phyloP scores from a whole-genome alignment of 805 yeast species.

The Candida coquimbonensis region DNA sequence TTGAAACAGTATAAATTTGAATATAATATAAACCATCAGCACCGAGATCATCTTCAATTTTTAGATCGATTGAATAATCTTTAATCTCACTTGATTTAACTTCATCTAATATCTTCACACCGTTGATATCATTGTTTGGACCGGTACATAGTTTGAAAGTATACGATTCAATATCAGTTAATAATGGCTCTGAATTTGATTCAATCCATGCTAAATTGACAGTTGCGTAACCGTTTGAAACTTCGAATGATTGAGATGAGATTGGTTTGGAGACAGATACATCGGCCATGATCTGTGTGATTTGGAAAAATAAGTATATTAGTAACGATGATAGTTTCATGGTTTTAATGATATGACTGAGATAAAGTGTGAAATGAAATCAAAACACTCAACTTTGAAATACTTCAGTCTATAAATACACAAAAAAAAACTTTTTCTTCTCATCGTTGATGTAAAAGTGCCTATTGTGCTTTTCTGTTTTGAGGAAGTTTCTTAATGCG shows the following conservation, averaged over 20 bases:
- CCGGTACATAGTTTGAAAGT: conserved; percentile 68
- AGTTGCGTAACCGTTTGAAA: conserved; percentile 19
- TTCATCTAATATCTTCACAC: conserved; percentile 27
- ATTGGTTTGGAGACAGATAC: conserved; percentile 24
- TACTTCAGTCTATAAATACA: no score
- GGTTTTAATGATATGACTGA: no score
- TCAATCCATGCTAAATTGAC: conserved; percentile 46
- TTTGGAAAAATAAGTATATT: background rate
- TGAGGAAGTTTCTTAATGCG: background rate
- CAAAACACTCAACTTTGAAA: no score
- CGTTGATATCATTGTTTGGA: conserved; percentile 40
- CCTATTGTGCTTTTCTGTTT: no score
- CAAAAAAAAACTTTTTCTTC: no score
- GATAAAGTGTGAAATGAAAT: no score
- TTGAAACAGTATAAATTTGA: conserved; percentile 49
- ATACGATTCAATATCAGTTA: conserved; percentile 36
- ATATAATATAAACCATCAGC: conserved; percentile 65
- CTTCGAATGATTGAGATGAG: conserved; percentile 14
- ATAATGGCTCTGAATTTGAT: conserved; percentile 40
- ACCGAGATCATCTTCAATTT: conserved; percentile 37
- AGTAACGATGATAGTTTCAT: background rate
- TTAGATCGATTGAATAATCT: conserved; percentile 32
- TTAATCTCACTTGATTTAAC: conserved; percentile 26
- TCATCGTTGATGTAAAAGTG: no score
- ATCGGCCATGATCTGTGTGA: conserved; percentile 12